Base-by-base conservation (phyloP, 306 rosid genomes). In the Hylodesmum podocarpum region DNA sequence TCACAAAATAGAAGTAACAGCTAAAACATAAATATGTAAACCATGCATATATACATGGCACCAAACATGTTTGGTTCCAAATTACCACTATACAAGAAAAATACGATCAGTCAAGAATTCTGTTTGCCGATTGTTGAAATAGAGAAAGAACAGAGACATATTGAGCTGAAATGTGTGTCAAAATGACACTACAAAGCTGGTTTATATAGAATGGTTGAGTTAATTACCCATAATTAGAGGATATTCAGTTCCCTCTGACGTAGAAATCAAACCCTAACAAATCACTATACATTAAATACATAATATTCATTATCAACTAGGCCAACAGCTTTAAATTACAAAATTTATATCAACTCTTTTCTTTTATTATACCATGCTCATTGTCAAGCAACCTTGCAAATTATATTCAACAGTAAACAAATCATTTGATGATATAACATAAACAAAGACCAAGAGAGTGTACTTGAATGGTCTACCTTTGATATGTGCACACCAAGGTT, bases 401-500 rank as follows among this genome's bases (percentile, higher is more conserved):
- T 13, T 21, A 40, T 40, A 39, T 40, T 67, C 39, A 41, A 50
- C 46, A 59, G 21, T 27, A 22, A 43, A 77, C 58, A 31, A 55
- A 44, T 40, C 40, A 13, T 76, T 40, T n/a, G 33, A 6, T 59
- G 63, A 73, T 72, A 33, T 59, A 80, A 65, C 69, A 59, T 68
- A 25, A 63, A 36, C 59, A 47, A 27, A 5, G 36, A 77, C 49
- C 76, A 29, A 50, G 68, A 63, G 54, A 62, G 33, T 39, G 36
- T 41, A 71, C 29, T 81, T 24, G 13, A 8, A 63, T 27, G 55
- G 68, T 53, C 61, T 80, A 92, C 99, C 99, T 96, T 96, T 31
- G 99, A 96, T 84, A 96, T 93, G 86, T 96, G 98, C 40, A 96
- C 99, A 73, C 99, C 99, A 64, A 96, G 98, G 82, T 96, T 96